Evolutionary conservation across 805 yeast genomes (phyloP), one percentile per base, ranked within the genome.

Genomic region (Yamadazyma akitaensis): DNA sequence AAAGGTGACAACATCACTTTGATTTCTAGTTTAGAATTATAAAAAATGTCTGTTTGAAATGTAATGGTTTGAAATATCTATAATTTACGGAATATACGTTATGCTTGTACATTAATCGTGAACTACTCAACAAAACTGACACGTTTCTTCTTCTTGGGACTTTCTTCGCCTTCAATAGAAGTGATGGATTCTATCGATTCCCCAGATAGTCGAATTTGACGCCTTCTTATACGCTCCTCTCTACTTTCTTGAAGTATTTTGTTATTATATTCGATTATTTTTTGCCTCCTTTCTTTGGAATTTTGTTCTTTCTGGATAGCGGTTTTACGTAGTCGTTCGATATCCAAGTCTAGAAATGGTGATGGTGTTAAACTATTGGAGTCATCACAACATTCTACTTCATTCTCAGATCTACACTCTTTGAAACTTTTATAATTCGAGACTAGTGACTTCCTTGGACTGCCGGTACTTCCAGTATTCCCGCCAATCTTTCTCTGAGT

Each of bases 1-100:
- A 94, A 94, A 65, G 99, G 99, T 3, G 99, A 94, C 61, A 94
- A 90, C 61, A 88, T 94, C 38, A 85, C 96, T 8, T 68, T 92
- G 47, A 85, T 94, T 14, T 63, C 71, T 14, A 59, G 70, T 42
- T 54, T 65, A 47, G 76, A 71, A 33, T 56, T 61, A 28, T 64
- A 30, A 41, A 13, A 18, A 9, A 21, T n/a, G 5, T 13, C 21
- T 9, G 12, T 21, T 21, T 21, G 6, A 21, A 21, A 21, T 11
- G 17, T 32, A 49, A 49, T 8, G 10, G 30, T 11, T n/a, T 10
- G 14, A 28, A 28, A 28, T 12, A 28, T 28, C n/a, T 9, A 28
- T 11, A 28, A 11, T 28, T 28, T 28, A 28, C 32, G 32, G 32
- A 28, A 28, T 28, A 28, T 28, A 28, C 32, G 10, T 28, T 28